Evolutionary conservation across 2,329 filamentous ascomycete species (phyloP).

Genomic region (Lachnellula suecica): DNA sequence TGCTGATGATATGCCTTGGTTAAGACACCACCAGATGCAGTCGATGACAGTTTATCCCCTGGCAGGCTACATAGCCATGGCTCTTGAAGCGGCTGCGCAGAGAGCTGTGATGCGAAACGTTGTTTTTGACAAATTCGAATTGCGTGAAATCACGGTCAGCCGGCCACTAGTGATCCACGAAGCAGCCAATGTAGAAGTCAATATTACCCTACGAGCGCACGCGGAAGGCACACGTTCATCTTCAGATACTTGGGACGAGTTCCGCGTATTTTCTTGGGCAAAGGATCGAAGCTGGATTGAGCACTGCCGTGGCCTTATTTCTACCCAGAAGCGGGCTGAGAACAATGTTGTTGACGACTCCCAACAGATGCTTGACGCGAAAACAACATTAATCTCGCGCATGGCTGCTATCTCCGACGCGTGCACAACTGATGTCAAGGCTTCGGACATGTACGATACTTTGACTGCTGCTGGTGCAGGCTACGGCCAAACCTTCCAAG

Average conservation of each 20-base stretch:
- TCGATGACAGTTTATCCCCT: slow-evolving; percentile 32
- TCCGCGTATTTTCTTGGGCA: slow-evolving; percentile 54
- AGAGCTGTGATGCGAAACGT: slow-evolving; percentile 30
- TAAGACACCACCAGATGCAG: slow-evolving; percentile 40
- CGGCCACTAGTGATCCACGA: slow-evolving; percentile 52
- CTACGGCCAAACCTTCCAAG: slow-evolving; percentile 53
- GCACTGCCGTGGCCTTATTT: slow-evolving; percentile 25
- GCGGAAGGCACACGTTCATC: slow-evolving; percentile 41
- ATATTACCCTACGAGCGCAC: slow-evolving; percentile 34
- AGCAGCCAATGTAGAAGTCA: slow-evolving; percentile 46
- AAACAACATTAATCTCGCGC: slow-evolving; percentile 29
- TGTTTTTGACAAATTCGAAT: slow-evolving; percentile 42
- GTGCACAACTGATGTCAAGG: slow-evolving; percentile 32
- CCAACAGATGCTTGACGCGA: slow-evolving; percentile 15
- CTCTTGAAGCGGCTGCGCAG: slow-evolving; percentile 32
- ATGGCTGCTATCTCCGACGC: slow-evolving; percentile 31
- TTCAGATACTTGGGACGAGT: slow-evolving; percentile 53
- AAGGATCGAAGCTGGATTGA: slow-evolving; percentile 54
- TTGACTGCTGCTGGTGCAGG: slow-evolving; percentile 46
- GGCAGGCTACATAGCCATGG: slow-evolving; percentile 36
- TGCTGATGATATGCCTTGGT: slow-evolving; percentile 38
- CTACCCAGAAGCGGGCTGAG: slow-evolving; percentile 13
- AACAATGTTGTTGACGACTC: slow-evolving; percentile 21
- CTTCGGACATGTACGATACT: slow-evolving; percentile 43
- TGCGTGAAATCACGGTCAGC: slow-evolving; percentile 49